Base-by-base conservation (phyloP, 2,329 filamentous ascomycete species). In the Paecilomyces formosus region DNA sequence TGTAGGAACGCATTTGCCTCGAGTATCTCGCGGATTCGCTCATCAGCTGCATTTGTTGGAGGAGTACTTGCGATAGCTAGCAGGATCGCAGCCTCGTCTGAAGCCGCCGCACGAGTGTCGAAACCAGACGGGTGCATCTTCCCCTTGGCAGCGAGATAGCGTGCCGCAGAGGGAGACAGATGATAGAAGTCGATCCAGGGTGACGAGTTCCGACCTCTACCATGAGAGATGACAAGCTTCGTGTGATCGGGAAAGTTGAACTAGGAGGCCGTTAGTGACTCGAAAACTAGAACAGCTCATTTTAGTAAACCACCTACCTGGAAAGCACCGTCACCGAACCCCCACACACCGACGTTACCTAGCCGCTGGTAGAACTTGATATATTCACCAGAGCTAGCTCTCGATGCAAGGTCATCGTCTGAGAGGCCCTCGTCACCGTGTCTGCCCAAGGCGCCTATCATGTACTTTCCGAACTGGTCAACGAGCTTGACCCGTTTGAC, bases 181-280 rank as follows among this genome's bases (percentile, higher is more conserved):
- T 80, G 78, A 61, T 80, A 79, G 62, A 79, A 79, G 65, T 81
- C 78, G 28, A 79, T 66, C 71, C 74, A 77, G 12, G 72, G 72
- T 3, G 75, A 72, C 1, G 71, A 72, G 60, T 66, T 70, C 58
- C 73, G 66, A n/a, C 69, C 71, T 39, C 70, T 72, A 15, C 70
- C 72, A 13, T 72, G 70, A 3, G 78, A 76, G 33, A 81, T 67
- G n/a, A 79, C 73, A 12, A 81, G 70, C 62, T 81, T 81, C 12
- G 79, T 81, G 60, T 81, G 79, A 57, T 81, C 79, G 2, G 79
- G 79, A 63, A 81, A 81, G 62, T 81, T 81, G 68, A 81, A 80
- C 67, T 76, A 35, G 7, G 56, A 11, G 1, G 28, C 15, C n/a
- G 58, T 45, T 45, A 59, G 15, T 35, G 12, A 50, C 18, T 24